phyloP scores from a whole-genome alignment of 176 grass and related monocot species.

The Lolium rigidum region DNA sequence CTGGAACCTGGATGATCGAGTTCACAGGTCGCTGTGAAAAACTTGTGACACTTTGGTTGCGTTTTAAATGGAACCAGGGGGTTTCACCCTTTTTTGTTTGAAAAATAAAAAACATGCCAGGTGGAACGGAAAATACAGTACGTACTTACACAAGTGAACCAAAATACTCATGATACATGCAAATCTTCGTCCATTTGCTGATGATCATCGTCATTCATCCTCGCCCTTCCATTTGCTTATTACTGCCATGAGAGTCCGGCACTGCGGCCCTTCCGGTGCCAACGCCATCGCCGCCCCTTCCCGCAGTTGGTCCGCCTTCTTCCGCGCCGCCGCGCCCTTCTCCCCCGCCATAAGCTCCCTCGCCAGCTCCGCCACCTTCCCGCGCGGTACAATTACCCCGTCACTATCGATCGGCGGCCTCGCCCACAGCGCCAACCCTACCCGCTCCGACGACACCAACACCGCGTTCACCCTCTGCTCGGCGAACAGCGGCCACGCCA shows the following conservation, averaged over 20 bases:
- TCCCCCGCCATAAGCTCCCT: constrained; percentile 54
- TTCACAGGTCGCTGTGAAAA: too few species aligned
- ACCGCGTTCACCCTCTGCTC: constrained; percentile 66
- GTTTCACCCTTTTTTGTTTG: too few species aligned
- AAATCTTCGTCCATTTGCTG: not conserved
- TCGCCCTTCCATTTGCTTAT: not conserved
- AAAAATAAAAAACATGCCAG: too few species aligned
- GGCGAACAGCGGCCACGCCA: constrained; percentile 61
- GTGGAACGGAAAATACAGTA: too few species aligned
- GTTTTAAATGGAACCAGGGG: too few species aligned
- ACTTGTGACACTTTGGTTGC: too few species aligned
- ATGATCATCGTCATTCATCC: too few species aligned
- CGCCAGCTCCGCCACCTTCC: constrained; percentile 45
- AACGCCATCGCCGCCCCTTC: not conserved
- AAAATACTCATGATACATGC: not conserved
- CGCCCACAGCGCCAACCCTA: constrained; percentile 33
- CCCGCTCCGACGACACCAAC: constrained; percentile 43
- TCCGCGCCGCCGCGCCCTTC: constrained; percentile 39
- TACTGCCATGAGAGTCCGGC: not conserved
- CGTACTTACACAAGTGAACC: too few species aligned
- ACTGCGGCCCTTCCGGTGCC: not conserved
- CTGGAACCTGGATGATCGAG: too few species aligned
- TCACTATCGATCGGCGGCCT: not conserved
- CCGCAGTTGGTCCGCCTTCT: not conserved
- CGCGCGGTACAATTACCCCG: constrained; percentile 32